Evolutionary conservation across 2,329 filamentous ascomycete species (phyloP).

Genomic region (Exophiala alcalophila): DNA sequence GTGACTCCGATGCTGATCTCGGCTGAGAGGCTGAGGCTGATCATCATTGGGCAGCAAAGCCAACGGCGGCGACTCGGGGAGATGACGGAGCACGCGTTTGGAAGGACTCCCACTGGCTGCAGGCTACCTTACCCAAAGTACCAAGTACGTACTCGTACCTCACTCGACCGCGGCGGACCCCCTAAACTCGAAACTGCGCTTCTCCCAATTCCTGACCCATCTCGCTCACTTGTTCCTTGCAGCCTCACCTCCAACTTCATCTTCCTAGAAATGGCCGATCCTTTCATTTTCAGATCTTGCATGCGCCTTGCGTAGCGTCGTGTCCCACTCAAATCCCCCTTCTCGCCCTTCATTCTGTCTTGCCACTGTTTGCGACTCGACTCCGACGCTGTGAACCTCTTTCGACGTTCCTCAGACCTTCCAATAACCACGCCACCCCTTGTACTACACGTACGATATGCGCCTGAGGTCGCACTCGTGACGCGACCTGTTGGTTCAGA

Average conservation of each 20-base stretch:
- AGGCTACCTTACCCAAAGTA: too few relatives aligned
- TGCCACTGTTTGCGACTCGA: conserved; percentile 2
- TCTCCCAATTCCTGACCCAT: too few relatives aligned
- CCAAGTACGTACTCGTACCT: too few relatives aligned
- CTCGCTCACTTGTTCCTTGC: conserved; percentile 1
- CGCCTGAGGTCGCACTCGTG: conserved; percentile 22
- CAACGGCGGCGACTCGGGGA: too few relatives aligned
- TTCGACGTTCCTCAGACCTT: conserved; percentile 7
- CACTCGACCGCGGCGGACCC: background rate
- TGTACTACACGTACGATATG: conserved; percentile 19
- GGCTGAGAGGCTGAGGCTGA: too few relatives aligned
- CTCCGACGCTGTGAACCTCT: background rate
- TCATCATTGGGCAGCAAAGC: too few relatives aligned
- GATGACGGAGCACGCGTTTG: too few relatives aligned
- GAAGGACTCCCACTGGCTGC: too few relatives aligned
- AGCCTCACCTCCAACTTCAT: conserved; percentile 10
- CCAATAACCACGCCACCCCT: conserved; percentile 14
- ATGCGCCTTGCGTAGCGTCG: background rate
- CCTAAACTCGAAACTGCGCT: background rate
- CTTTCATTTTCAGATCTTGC: conserved; percentile 9
- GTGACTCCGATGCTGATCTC: background rate
- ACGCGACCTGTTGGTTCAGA: conserved; percentile 12
- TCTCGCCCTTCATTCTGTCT: too few relatives aligned
- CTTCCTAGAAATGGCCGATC: conserved; percentile 12
- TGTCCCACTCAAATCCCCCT: too few relatives aligned